Evolutionary conservation across 192 early-diverging fungal genomes (phyloP), one percentile per base, ranked within the genome.

Genomic region (Phycomyces nitens): DNA sequence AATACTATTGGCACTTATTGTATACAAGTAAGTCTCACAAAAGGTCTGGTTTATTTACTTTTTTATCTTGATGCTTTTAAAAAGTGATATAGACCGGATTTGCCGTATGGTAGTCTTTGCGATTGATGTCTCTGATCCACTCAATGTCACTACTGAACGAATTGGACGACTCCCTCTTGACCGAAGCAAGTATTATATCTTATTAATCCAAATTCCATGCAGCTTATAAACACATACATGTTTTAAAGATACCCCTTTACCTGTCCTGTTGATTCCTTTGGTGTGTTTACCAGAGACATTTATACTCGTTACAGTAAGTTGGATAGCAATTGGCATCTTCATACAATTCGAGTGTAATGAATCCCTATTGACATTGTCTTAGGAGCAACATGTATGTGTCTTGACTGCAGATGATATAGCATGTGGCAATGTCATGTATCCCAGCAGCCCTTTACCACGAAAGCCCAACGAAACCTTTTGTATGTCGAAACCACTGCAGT

Each of bases 111-210:
- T 72, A 18, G 42, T 66, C 8, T 72, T 66, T 57, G 9, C 20
- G 3, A 72, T 72, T 18, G 54, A 72, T 52, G 54, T 58, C 14
- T 51, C 39, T 20, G 40, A 57, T 24, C 58, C 54, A n/a, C 51
- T 66, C 16, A 53, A 55, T 27, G 59, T 62, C 2, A 61, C 44
- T 0, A 56, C 62, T 0, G 58, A 66, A 15, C 60, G 42, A n/a
- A 29, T 60, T 21, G 70, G 70, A 52, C 22, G 70, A 52, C 41
- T 72, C 12, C 70, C 70, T 15, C 42, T 72, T 44, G 62, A 72
- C 1, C 58, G 49, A 52, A 61, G 70, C 66, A 56, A 42, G 20
- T 18, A 2, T 18, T 44, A n/a, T 15, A 16, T 29, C 2, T 11
- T 9, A 44, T 9, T 5, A 24, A 42, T 15, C 7, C n/a, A n/a